Base-by-base conservation (phyloP, 2,329 filamentous ascomycete genomes). In the Ustulina deusta region DNA sequence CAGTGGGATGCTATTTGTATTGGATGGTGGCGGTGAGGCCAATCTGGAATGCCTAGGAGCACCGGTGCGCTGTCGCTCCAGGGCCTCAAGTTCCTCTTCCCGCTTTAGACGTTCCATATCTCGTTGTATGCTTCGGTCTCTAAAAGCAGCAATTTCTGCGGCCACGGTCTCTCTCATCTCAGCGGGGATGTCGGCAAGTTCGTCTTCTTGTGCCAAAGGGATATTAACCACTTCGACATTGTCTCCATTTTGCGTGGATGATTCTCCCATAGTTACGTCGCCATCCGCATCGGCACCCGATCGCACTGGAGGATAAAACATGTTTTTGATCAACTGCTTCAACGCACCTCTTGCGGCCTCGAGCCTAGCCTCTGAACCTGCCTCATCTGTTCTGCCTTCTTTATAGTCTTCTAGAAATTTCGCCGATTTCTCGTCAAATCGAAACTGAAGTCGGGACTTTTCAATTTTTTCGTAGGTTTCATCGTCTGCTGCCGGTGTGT, bases 121-220 rank as follows among this genome's bases (percentile, higher is more conserved):
- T 44, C 95, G 87, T 69, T 92, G 89, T 67, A 90, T 97, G 73
- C 95, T 97, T 22, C 95, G 88, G 72, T 99, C 96, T 71, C 96
- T 88, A 83, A 99, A 99, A 0, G 94, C 93, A 0, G 93, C 90
- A 75, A 99, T 99, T 78, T 99, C 97, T 65, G 91, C 91, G 0
- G 96, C 93, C 17, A 99, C 96, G 0, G 93, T 94, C 78, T 97
- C 96, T 27, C 96, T 90, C 93, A 97, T 97, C 78, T 98, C 96
- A 0, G 93, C 91, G 0, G 96, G 96, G 55, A 99, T 97, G 75
- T 99, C 96, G 22, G 94, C 91, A 34, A 99, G 85, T 76, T 99
- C 96, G 76, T 99, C 97, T 70, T 99, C 96, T 60, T 92, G 88
- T 0, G 91, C 90, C 36, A 97, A 86, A 3, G 94, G 91, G 66